Evolutionary conservation across 2,329 filamentous ascomycete genomes (phyloP).

Genomic region (Fusarium incarnatum): DNA sequence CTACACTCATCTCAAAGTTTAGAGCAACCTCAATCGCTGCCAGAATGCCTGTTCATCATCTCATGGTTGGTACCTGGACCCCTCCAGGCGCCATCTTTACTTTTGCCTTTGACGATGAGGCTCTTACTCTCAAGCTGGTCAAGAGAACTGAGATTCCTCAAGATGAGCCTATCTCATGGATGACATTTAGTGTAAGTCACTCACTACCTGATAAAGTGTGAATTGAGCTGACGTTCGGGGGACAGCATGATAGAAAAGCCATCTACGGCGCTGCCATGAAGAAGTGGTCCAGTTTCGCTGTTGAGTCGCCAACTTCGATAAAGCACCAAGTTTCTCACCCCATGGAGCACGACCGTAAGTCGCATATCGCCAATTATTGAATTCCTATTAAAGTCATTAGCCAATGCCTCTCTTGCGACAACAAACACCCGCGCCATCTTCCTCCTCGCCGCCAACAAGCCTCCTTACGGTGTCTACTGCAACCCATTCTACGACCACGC

Average conservation of each 20-base stretch:
- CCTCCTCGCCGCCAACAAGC: constrained; percentile 79
- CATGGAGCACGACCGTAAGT: constrained; percentile 79
- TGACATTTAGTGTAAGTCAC: constrained; percentile 83
- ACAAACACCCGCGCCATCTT: constrained; percentile 93
- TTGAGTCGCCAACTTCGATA: constrained; percentile 81
- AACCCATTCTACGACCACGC: constrained; percentile 92
- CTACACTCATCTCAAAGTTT: constrained; percentile 25
- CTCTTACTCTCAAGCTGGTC: constrained; percentile 76
- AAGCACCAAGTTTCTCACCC: constrained; percentile 79
- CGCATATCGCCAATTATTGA: not conserved
- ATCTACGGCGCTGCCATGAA: constrained; percentile 94
- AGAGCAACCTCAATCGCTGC: constrained; percentile 27
- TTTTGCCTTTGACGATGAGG: constrained; percentile 87
- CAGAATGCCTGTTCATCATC: constrained; percentile 81
- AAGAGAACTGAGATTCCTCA: constrained; percentile 84
- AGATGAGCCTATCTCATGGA: constrained; percentile 92
- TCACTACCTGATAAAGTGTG: not conserved
- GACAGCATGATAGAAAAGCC: constrained; percentile 80
- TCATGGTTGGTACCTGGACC: constrained; percentile 94
- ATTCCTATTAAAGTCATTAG: constrained; percentile 54
- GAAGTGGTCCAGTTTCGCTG: constrained; percentile 87
- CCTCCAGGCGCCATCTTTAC: constrained; percentile 91
- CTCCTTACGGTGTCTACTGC: constrained; percentile 86
- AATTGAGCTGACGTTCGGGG: not conserved
- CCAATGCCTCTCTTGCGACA: constrained; percentile 72